Percentiles rank a stretch among this genome's conserved stretches.
Conservation (phyloP, 495 filamentous ascomycete species). For the Talaromyces nanjingensis region DNA sequence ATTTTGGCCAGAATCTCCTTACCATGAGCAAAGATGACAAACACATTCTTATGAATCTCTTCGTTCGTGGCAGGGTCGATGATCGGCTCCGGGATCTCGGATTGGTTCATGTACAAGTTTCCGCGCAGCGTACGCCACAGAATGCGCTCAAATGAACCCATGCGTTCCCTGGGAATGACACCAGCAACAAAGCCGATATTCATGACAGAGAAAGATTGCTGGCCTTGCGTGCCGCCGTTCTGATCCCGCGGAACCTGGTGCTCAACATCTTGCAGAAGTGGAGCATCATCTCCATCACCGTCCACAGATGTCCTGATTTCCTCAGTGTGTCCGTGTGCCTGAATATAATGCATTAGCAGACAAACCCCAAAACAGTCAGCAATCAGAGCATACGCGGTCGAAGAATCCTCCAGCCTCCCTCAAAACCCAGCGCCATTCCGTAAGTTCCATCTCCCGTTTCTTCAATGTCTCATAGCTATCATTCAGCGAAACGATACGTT, state of each 20-base stretch:
- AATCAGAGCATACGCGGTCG: constrained; percentile 53
- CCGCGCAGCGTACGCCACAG: constrained; percentile 94
- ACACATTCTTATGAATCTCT: constrained; percentile 90
- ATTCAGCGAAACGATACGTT: constrained; percentile 82
- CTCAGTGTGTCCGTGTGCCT: constrained; percentile 89
- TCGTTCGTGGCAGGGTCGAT: constrained; percentile 90
- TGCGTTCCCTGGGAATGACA: constrained; percentile 88
- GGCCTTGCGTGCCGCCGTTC: constrained; percentile 64
- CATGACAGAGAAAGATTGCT: constrained; percentile 88
- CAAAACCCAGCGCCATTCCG: constrained; percentile 96
- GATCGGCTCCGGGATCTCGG: constrained; percentile 92
- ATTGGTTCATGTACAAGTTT: constrained; percentile 99
- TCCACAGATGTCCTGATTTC: constrained; percentile 90
- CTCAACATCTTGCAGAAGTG: constrained; percentile 79
- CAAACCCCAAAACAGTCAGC: constrained; percentile 14
- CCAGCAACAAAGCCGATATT: constrained; percentile 99
- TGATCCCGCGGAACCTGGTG: constrained; percentile 53
- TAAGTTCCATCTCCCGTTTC: constrained; percentile 93
- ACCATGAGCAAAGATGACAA: constrained; percentile 98
- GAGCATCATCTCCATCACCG: constrained; percentile 68
- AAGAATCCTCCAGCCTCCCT: constrained; percentile 95
- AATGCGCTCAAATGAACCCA: constrained; percentile 93
- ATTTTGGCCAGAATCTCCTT: constrained; percentile 98
- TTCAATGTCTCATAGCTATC: constrained; percentile 98
- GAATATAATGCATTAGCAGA: constrained; percentile 10